Evolutionary conservation across 1,284 basidiomycete genomes (phyloP).

Genomic region (Boletellus sp.): DNA sequence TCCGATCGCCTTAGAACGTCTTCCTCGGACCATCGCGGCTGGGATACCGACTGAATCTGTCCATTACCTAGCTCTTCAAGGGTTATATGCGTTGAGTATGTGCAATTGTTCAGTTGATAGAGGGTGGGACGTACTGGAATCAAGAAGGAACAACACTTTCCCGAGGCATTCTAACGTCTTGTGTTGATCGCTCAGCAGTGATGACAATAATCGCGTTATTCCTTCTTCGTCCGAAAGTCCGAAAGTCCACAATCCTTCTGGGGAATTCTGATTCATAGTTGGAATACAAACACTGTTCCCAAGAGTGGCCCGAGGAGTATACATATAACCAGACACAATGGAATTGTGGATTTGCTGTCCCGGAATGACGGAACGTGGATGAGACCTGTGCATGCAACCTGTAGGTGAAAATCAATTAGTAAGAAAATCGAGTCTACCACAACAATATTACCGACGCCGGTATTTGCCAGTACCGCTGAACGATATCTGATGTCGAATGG

Average conservation of each 20-base stretch:
- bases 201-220: background rate
- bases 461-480: conserved; percentile 6
- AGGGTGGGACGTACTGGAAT: background rate
- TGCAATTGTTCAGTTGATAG: background rate
- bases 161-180: background rate
- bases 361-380: conserved; percentile 14
- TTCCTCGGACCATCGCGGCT: background rate
- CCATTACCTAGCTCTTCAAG: background rate
- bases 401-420: background rate
- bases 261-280: background rate
- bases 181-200: background rate
- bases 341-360: conserved; percentile 17
- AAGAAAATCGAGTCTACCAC: background rate
- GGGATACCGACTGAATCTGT: background rate
- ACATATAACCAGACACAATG: conserved; percentile 1
- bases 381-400: conserved; percentile 13
- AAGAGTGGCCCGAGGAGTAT: conserved; percentile 14
- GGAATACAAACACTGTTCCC: conserved; percentile 3
- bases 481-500: conserved; percentile 18
- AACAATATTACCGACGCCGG: conserved; percentile 1
- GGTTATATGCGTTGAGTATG: background rate
- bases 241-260: background rate
- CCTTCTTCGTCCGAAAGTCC: background rate
- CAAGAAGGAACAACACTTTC: conserved; percentile 6
- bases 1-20: background rate